A percentile compares a stretch with the other conserved stretches of the same genome.
These are phyloP conservation scores for Juncus effusus DNA, from an alignment of 176 grass and related monocot genomes.

Conservation along the genomic window DNA sequence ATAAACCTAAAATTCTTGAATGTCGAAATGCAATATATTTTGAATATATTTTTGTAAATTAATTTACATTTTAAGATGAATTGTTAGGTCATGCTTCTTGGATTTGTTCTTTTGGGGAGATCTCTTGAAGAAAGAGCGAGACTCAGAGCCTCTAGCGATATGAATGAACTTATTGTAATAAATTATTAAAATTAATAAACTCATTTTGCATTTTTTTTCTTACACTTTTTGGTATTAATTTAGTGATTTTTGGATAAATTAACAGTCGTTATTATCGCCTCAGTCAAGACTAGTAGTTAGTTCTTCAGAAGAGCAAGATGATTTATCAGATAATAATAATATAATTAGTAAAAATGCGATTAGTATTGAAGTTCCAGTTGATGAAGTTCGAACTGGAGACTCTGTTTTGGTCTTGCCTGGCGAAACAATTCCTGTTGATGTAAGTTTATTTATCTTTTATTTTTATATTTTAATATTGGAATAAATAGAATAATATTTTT, in stretches of 20 bases:
- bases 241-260: neutral
- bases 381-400: slow-evolving; percentile 96
- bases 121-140: slow-evolving; percentile 97
- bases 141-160: slow-evolving; percentile 93
- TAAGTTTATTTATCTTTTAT: slow-evolving; percentile 35
- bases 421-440: slow-evolving; percentile 95
- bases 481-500: neutral
- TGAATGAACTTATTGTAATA: slow-evolving; percentile 87
- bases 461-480: neutral
- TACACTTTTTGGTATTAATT: neutral
- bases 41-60: slow-evolving; percentile 10
- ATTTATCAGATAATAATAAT: slow-evolving; percentile 37
- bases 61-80: slow-evolving; percentile 43
- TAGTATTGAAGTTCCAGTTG: slow-evolving; percentile 76
- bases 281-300: slow-evolving; percentile 72
- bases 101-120: slow-evolving; percentile 98
- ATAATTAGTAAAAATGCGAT: slow-evolving; percentile 68
- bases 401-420: slow-evolving; percentile 84
- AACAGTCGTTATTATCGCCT: slow-evolving; percentile 91
- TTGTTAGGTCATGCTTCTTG: slow-evolving; percentile 98
- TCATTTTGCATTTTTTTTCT: neutral
- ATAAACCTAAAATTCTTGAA: no score
- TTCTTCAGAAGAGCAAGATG: slow-evolving; percentile 48
- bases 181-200: slow-evolving; percentile 4
- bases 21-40: no score